Evolutionary conservation across 164 flowering plant genomes (phyloP), one percentile per base, ranked within the genome.

Genomic region (Euptelea pleiosperma): DNA sequence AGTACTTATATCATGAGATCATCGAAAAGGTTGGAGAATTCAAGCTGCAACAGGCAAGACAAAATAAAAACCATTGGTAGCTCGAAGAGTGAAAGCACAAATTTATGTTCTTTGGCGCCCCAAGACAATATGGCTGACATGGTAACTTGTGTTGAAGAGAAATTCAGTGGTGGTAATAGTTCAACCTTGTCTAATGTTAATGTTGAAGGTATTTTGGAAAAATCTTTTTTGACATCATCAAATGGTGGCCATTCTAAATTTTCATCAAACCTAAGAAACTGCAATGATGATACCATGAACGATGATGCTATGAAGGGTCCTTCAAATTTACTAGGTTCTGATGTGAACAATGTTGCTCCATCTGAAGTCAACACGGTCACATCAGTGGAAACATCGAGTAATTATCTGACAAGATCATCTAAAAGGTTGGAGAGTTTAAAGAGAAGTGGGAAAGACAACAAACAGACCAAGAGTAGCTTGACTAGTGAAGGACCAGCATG

Each of bases 321-420:
- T 18, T 26, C 31, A 48, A 5, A 8, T 2, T 5, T 33, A 26
- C 12, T 48, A 26, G 21, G 9, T 48, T 25, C 30, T 26, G 31
- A 14, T 48, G 18, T 48, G 9, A 26, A 48, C 4, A 8, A 12
- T 26, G 31, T 6, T 48, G 7, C 22, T 48, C 18, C 52, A n/a
- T 47, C n/a, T n/a, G n/a, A n/a, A n/a, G n/a, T 48, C 18, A 48
- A 26, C 30, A n/a, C 26, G 33, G 31, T 29, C 12, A 16, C 26
- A 25, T 7, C 52, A 15, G 18, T 15, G 31, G 19, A n/a, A n/a
- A n/a, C n/a, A n/a, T n/a, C n/a, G n/a, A n/a, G n/a, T n/a, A n/a
- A n/a, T n/a, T n/a, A 48, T 15, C 52, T 48, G 15, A 48, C 25
- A 26, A 48, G 18, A 8, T 48, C 52, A 48, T 48, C 52, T 26